These are phyloP conservation scores for Rhizopogon salebrosus DNA, from an alignment of 768 basidiomycete genomes.

Conservation along the genomic window DNA sequence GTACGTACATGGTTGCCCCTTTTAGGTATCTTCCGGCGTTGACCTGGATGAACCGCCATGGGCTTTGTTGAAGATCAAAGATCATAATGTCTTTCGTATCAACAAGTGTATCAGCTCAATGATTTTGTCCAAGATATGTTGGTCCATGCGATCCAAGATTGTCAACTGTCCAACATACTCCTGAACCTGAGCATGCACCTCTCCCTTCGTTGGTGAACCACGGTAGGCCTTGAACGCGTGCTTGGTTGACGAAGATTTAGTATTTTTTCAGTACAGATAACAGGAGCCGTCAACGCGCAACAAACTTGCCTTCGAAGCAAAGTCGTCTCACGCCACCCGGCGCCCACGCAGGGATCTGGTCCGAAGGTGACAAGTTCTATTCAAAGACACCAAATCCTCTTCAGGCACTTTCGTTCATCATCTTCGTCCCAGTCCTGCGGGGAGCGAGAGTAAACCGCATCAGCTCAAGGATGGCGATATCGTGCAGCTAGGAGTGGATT, in stretches of 20 bases:
- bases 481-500: constrained; percentile 93
- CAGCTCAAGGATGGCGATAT: constrained; percentile 91
- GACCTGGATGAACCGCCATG: too few relatives aligned
- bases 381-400: constrained; percentile 85
- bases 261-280: too few relatives aligned
- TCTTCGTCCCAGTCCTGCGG: constrained; percentile 79
- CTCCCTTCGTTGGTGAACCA: neutral
- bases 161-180: neutral
- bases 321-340: constrained; percentile 93
- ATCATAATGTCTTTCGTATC: too few relatives aligned
- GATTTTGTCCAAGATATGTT: neutral
- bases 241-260: too few relatives aligned
- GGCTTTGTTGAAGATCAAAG: too few relatives aligned
- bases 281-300: constrained; percentile 65
- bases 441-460: constrained; percentile 70
- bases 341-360: constrained; percentile 93
- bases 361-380: constrained; percentile 67
- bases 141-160: neutral
- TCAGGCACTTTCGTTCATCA: constrained; percentile 97
- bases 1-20: too few relatives aligned
- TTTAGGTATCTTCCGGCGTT: too few relatives aligned
- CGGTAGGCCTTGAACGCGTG: neutral
- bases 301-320: constrained; percentile 95
- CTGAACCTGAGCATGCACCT: neutral
- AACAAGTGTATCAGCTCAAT: neutral